Evolutionary conservation across 106 monocot species (phyloP), one percentile per base, ranked within the genome.

Genomic region (Platanthera guangdongensis): DNA sequence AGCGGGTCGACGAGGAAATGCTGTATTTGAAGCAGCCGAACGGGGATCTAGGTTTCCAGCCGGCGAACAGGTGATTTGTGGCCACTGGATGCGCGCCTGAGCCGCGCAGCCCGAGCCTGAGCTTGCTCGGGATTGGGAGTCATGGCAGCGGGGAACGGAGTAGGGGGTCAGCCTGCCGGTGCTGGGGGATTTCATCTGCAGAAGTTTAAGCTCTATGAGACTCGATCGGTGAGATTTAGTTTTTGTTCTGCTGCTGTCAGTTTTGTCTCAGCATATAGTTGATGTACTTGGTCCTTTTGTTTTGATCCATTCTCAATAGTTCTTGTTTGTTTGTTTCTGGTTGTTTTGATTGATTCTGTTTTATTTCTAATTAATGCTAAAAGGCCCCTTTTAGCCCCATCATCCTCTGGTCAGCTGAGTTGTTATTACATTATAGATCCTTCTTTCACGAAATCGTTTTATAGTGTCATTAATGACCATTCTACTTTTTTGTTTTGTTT

Each of bases 181-280:
- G 80, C 19, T 6, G 80, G 74, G 67, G 55, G 67, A 39, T 75
- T 80, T 75, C 71, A 78, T 48, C 78, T 86, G 57, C 86, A 81
- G 78, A 86, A 86, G 68, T 92, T 89, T 49, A 81, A 74, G 60
- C 92, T 92, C 7, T 92, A 85, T 57, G 87, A 92, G 81, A 92
- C 92, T 25, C 82, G 78, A 87, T 88, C 87, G 63, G 92, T 92
- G 46, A 79, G 80, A 72, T 50, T 72, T 74, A n/a, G 54, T 70
- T 45, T 39, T 71, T 45, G 39, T 77, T 60, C 7, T 32, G 51
- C 53, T 57, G 30, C 32, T 57, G 57, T 76, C 60, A 13, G 64
- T 65, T 67, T 67, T 77, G 12, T 63, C n/a, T 67, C 28, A 21
- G 65, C 51, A 22, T 46, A 50, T 50, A 10, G 21, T n/a, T 50